Percentiles rank a stretch among this genome's conserved stretches.
Evolutionary conservation across 1,284 basidiomycete species (phyloP).

Genomic region (Cutaneotrichosporon sp.): DNA sequence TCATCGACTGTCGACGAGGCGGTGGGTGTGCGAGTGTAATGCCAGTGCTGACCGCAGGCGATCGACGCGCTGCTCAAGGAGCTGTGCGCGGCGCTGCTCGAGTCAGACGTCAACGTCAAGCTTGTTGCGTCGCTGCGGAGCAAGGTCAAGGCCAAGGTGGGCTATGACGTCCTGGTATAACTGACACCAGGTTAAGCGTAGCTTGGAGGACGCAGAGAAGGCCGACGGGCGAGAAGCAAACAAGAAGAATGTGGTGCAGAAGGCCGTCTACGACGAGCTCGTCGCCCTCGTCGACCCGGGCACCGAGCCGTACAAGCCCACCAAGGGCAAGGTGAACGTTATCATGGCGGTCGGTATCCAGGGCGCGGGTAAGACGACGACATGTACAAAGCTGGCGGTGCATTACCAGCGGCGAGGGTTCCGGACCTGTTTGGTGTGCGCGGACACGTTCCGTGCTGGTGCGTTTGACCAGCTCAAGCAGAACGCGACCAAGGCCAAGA

Average conservation of each 20-base stretch:
- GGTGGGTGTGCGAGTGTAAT: slow-evolving; percentile 48
- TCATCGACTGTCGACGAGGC: slow-evolving; percentile 84
- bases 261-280: slow-evolving; percentile 96
- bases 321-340: slow-evolving; percentile 89
- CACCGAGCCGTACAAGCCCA: slow-evolving; percentile 89
- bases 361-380: slow-evolving; percentile 98
- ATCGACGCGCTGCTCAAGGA: slow-evolving; percentile 92
- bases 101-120: slow-evolving; percentile 98
- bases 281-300: slow-evolving; percentile 92
- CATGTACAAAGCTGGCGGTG: slow-evolving; percentile 93
- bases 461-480: slow-evolving; percentile 93
- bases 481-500: slow-evolving; percentile 94
- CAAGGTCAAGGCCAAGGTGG: slow-evolving; percentile 83
- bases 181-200: slow-evolving; percentile 42
- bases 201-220: slow-evolving; percentile 56
- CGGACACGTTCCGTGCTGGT: slow-evolving; percentile 98
- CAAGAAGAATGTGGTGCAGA: slow-evolving; percentile 81
- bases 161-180: neutral
- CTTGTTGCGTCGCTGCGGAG: slow-evolving; percentile 80
- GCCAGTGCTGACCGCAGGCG: slow-evolving; percentile 54
- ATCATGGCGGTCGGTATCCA: slow-evolving; percentile 97
- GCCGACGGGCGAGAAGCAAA: slow-evolving; percentile 78
- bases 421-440: slow-evolving; percentile 97
- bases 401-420: slow-evolving; percentile 97
- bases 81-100: slow-evolving; percentile 86